Evolutionary conservation across 225 moss, liverwort and hornwort species (phyloP).

Genomic region (Ulota crispa): DNA sequence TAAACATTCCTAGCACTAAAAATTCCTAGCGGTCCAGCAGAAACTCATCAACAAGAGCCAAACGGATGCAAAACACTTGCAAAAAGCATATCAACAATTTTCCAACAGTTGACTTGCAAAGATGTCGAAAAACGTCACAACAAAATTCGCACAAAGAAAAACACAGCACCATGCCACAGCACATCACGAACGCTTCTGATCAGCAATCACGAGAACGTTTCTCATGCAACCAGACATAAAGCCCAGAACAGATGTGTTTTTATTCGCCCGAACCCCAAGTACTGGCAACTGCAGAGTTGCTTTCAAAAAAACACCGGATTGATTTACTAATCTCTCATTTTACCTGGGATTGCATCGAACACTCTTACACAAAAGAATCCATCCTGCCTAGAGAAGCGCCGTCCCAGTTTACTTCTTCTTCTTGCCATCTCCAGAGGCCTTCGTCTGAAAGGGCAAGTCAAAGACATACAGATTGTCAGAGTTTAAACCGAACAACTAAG

Average conservation of each 20-base stretch:
- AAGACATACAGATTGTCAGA: constrained; percentile 5
- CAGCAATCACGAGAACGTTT: background rate
- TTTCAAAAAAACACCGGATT: background rate
- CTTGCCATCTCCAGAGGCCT: constrained; percentile 50
- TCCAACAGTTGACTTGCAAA: background rate
- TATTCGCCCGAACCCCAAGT: background rate
- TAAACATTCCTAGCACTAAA: too few species aligned
- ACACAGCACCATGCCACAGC: background rate
- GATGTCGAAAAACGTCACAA: background rate
- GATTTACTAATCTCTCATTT: background rate
- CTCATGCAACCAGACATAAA: background rate
- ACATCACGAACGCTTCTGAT: background rate
- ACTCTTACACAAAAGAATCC: background rate
- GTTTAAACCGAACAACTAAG: background rate
- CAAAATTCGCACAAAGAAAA: background rate
- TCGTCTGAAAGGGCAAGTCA: constrained; percentile 23
- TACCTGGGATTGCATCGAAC: background rate
- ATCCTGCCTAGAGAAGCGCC: background rate
- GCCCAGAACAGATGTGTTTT: background rate
- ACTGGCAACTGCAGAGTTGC: constrained; percentile 13
- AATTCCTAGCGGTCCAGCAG: background rate
- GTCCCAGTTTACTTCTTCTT: constrained; percentile 40
- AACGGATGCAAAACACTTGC: background rate
- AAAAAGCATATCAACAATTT: background rate
- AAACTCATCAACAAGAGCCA: background rate